Base-by-base conservation (phyloP, 345 rosid genomes). In the Toxicodendron radicans region DNA sequence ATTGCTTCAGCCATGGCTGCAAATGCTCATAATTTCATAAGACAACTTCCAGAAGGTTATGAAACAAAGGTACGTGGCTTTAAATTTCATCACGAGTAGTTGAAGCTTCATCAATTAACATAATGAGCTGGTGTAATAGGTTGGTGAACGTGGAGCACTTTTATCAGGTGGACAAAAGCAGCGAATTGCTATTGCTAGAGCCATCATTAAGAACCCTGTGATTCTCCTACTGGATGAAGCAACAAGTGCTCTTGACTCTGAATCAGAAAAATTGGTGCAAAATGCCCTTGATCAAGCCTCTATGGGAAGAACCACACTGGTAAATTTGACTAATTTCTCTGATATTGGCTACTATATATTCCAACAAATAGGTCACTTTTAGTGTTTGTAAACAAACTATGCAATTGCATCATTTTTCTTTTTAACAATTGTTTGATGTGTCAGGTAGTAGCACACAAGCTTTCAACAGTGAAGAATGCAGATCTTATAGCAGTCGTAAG, bases 141-240 rank as follows among this genome's bases (percentile, higher is more conserved):
- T 91, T 72, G 98, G 98, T 3, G 97, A 93, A 66, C 78, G 93
- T 21, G 98, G 98, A 51, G 89, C 84, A 32, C 87, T 87, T 80
- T 73, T 93, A 48, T 93, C 97, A 0, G 98, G 98, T 18, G 97
- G 98, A 52, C 98, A 93, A 73, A 93, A 93, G 82, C 98, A 91
- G 81, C 79, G 98, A 33, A 91, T 93, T 20, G 90, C 98, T 14
- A 93, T 93, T 60, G 97, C 95, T 6, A 80, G 97, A 57, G 97
- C 98, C 16, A 81, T 93, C 60, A 88, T 93, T 58, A 87, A 83
- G 87, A 91, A 90, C 71, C 97, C 98, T 4, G 85, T 74, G 72
- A 91, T 93, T 75, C 89, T 93, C 68, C 83, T 93, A 54, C 92
- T 93, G 14, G 97, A 93, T 63, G 98, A 93, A 79, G 98, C 95